Base-by-base conservation (phyloP, 2,329 filamentous ascomycete genomes). In the Apiospora sp. region DNA sequence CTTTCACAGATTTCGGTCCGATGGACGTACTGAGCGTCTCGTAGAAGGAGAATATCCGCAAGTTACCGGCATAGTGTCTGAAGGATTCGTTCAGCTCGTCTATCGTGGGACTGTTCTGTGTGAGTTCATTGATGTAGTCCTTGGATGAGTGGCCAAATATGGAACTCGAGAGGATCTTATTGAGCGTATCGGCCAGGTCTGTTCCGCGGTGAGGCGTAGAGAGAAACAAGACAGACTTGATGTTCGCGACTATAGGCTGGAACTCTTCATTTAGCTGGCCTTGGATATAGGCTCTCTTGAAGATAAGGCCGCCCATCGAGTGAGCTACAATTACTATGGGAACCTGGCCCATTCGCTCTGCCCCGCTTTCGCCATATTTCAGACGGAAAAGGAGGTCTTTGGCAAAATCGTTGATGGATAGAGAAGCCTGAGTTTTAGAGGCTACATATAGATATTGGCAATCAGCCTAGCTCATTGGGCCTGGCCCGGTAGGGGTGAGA, bases 151-250 rank as follows among this genome's bases (percentile, higher is more conserved):
- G 4, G 74, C 74, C 34, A 73, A 22, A 37, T 73, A 69, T 12
- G 74, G 75, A 27, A 76, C 34, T 2, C 49, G 74, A 1, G 81
- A 71, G 24, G 81, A 75, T 24, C 75, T 78, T 41, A 79, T 79
- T 5, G 81, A 69, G 7, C 75, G 73, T 24, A 14, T 74, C 71
- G 2, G 80, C 79, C 58, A 77, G 78, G 54, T 82, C 75, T 0
- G 81, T 80, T 0, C 81, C 82, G 16, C 79, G 72, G 69, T 83
- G 82, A 0, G 82, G 82, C 4, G 82, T 83, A 1, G 81, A 80
- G 10, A 83, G 75, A 73, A 83, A 83, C 74, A 79, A 79, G 8
- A 83, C 79, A 48, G 74, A 75, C 44, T 74, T 75, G 8, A 81
- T 76, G 22, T 78, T 76, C n/a, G 54, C 43, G 10, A 46, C n/a